Percentiles rank a stretch among this genome's conserved stretches.
Evolutionary conservation across 2,329 filamentous ascomycete genomes (phyloP).

Genomic region (Neonectria faginata): DNA sequence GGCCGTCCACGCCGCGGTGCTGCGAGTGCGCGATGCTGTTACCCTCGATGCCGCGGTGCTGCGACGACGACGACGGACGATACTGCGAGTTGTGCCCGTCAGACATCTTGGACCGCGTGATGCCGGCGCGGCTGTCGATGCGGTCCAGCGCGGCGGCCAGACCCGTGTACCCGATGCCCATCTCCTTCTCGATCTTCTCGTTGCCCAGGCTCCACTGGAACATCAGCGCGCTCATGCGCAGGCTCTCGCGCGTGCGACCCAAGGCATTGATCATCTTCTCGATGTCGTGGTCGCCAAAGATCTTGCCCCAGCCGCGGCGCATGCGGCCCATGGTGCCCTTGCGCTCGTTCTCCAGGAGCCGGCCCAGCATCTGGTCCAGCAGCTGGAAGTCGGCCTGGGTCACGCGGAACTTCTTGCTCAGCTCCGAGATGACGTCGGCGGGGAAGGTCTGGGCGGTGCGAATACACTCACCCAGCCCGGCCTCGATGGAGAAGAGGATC

Average conservation of each 20-base stretch:
- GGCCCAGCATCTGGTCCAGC: slow-evolving; percentile 71
- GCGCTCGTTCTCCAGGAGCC: slow-evolving; percentile 71
- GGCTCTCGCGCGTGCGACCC: slow-evolving; percentile 67
- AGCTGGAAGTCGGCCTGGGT: slow-evolving; percentile 72
- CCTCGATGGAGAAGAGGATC: slow-evolving; percentile 75
- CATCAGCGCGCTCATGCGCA: slow-evolving; percentile 72
- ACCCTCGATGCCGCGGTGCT: slow-evolving; percentile 40
- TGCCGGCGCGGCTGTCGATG: slow-evolving; percentile 44
- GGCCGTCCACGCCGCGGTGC: slow-evolving; percentile 40
- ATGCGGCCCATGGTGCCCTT: slow-evolving; percentile 70
- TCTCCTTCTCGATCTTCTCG: slow-evolving; percentile 67
- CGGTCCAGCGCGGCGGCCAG: slow-evolving; percentile 72
- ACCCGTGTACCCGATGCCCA: slow-evolving; percentile 75
- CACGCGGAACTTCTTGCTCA: slow-evolving; percentile 72
- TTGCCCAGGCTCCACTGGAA: slow-evolving; percentile 74
- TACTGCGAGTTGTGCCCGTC: slow-evolving; percentile 38
- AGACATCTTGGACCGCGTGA: slow-evolving; percentile 36
- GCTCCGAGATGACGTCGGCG: slow-evolving; percentile 69
- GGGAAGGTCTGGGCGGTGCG: slow-evolving; percentile 66
- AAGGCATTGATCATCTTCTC: slow-evolving; percentile 69
- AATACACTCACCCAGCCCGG: slow-evolving; percentile 68
- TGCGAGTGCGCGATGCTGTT: slow-evolving; percentile 37
- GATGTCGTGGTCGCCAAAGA: slow-evolving; percentile 72
- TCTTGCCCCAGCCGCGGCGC: slow-evolving; percentile 71
- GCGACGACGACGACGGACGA: slow-evolving; percentile 41